Evolutionary conservation across 2,329 filamentous ascomycete genomes (phyloP).

Genomic region (Pezicula neosporulosa): DNA sequence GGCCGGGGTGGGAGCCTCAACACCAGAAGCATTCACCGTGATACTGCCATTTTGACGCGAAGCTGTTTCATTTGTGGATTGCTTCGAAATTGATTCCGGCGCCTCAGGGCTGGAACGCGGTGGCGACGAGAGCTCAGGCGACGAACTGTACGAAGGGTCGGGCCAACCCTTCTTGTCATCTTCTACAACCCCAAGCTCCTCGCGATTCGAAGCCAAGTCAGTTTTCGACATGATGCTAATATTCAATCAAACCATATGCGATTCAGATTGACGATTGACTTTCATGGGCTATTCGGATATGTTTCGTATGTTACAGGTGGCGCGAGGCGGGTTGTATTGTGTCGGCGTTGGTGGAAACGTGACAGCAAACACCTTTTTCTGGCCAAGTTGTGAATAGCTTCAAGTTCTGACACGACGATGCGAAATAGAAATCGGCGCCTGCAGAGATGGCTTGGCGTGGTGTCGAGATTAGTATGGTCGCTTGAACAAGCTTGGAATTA

Average conservation of each 20-base stretch:
- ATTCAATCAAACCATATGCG: not conserved
- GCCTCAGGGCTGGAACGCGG: constrained; percentile 46
- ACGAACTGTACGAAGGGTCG: constrained; percentile 25
- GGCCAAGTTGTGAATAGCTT: constrained; percentile 24
- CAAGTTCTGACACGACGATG: constrained; percentile 17
- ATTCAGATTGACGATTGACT: not conserved
- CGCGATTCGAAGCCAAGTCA: constrained; percentile 7
- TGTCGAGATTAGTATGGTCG: not conserved
- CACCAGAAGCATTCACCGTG: constrained; percentile 16
- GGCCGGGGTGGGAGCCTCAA: constrained; percentile 8
- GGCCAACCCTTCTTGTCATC: constrained; percentile 2
- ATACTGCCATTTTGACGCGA: constrained; percentile 17
- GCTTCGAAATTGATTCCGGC: constrained; percentile 40
- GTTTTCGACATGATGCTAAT: constrained; percentile 7
- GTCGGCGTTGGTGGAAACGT: constrained; percentile 7
- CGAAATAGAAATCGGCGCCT: constrained; percentile 6
- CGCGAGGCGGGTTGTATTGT: not conserved
- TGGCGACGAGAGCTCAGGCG: constrained; percentile 47
- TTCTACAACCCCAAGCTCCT: constrained; percentile 10
- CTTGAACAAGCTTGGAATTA: constrained; percentile 5
- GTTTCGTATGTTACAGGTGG: constrained; percentile 2
- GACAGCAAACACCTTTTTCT: constrained; percentile 10
- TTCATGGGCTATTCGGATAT: not conserved
- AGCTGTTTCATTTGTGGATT: constrained; percentile 18
- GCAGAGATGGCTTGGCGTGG: constrained; percentile 4